Percentiles rank a stretch among this genome's conserved stretches.
These are phyloP conservation scores for Phaffia tasmanica DNA, from an alignment of 768 basidiomycete species.

Conservation along the genomic window DNA sequence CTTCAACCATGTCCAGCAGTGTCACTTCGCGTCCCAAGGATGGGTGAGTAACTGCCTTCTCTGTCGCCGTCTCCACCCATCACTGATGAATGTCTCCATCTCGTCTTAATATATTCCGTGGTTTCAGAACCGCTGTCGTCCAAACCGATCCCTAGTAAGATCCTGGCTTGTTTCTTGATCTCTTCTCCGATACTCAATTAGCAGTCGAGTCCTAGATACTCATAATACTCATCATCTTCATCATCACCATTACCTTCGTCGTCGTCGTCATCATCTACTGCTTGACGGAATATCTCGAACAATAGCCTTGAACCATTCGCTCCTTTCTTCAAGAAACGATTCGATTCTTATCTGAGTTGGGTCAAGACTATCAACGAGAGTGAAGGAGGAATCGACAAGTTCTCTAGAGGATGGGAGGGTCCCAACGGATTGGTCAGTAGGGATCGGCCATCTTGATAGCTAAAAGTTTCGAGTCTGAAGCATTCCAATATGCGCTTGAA, in stretches of 20 bases:
- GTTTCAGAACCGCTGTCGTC: constrained; percentile 23
- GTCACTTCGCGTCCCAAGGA: too few relatives aligned
- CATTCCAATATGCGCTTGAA: neutral
- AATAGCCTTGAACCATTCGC: constrained; percentile 23
- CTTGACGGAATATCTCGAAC: neutral
- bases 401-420: constrained; percentile 54
- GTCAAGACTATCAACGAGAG: constrained; percentile 49
- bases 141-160: constrained; percentile 21
- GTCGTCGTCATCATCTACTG: neutral
- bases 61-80: too few relatives aligned
- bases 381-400: constrained; percentile 74
- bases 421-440: constrained; percentile 16
- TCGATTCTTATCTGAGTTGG: constrained; percentile 33
- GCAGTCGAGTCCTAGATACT: too few relatives aligned
- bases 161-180: neutral
- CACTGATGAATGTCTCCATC: neutral
- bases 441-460: neutral
- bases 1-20: too few relatives aligned
- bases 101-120: neutral
- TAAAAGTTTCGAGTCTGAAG: neutral
- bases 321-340: constrained; percentile 27
- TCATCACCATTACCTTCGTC: neutral
- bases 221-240: neutral
- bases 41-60: too few relatives aligned
- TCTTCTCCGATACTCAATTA: neutral